phyloP scores from a whole-genome alignment of 768 basidiomycete genomes.

The Tylopilus intermedius region DNA sequence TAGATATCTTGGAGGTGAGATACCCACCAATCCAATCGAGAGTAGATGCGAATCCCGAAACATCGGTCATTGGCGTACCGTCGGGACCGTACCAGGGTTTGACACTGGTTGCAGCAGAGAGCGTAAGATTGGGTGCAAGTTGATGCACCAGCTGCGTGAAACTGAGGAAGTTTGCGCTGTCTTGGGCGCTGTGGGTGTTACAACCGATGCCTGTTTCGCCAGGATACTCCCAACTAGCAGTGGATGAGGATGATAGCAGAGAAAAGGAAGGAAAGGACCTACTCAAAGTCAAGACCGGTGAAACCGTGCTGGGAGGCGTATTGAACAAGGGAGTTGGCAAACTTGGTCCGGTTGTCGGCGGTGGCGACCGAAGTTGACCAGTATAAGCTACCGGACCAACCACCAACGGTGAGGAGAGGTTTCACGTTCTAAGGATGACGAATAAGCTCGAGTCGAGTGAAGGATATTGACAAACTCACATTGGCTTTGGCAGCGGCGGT shows the following conservation, averaged over 20 bases:
- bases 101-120: constrained; percentile 68
- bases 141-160: constrained; percentile 70
- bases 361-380: constrained; percentile 58
- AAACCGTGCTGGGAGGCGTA: constrained; percentile 48
- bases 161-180: constrained; percentile 73
- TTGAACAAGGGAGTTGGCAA: constrained; percentile 49
- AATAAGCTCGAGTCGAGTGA: neutral
- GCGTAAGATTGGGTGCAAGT: constrained; percentile 51
- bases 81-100: constrained; percentile 58
- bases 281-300: constrained; percentile 70
- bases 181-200: constrained; percentile 57
- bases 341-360: constrained; percentile 49
- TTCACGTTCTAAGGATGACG: constrained; percentile 41
- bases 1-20: constrained; percentile 11
- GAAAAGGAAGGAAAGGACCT: constrained; percentile 18
- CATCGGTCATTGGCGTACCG: constrained; percentile 54
- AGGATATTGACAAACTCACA: constrained; percentile 8
- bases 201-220: constrained; percentile 60
- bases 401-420: constrained; percentile 58
- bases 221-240: constrained; percentile 83
- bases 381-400: constrained; percentile 60
- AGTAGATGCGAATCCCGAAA: constrained; percentile 58
- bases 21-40: constrained; percentile 65
- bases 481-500: constrained; percentile 24
- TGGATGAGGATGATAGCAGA: neutral